These are phyloP conservation scores for Phytophthora colocasiae DNA, from an alignment of 352 stramenopile genomes.

Conservation along the genomic window DNA sequence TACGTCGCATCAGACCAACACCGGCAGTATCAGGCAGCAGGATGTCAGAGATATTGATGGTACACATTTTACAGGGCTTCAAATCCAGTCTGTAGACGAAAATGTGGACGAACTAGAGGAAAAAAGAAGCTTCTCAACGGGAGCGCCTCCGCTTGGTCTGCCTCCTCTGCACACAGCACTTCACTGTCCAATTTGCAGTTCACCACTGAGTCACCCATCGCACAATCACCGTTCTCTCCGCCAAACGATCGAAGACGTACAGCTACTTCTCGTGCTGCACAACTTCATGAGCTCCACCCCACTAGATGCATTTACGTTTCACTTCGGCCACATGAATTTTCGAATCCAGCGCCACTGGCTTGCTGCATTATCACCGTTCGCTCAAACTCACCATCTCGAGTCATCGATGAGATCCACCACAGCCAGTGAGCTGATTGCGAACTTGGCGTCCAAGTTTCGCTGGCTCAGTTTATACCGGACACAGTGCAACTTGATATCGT, in stretches of 20 bases:
- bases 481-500: not conserved
- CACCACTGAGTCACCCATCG: not conserved
- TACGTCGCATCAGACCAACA: too few relatives aligned
- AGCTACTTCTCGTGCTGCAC: slow-evolving; percentile 11
- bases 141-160: not conserved
- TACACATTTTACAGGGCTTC: not conserved
- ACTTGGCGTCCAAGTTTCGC: slow-evolving; percentile 9
- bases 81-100: not conserved
- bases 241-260: slow-evolving; percentile 10
- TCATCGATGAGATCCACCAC: too few relatives aligned
- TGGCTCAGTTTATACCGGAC: not conserved
- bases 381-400: not conserved
- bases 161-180: not conserved
- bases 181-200: slow-evolving; percentile 13
- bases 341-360: slow-evolving; percentile 21
- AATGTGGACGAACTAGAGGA: too few relatives aligned
- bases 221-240: not conserved
- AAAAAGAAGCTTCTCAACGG: not conserved
- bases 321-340: slow-evolving; percentile 19
- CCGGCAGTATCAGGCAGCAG: not conserved
- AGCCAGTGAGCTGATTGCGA: not conserved
- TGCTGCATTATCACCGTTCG: slow-evolving; percentile 5
- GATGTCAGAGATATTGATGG: not conserved
- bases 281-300: slow-evolving; percentile 15
- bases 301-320: slow-evolving; percentile 14